Evolutionary conservation across 345 rosid species (phyloP).

Genomic region (Eucalyptus erythrocorys): DNA sequence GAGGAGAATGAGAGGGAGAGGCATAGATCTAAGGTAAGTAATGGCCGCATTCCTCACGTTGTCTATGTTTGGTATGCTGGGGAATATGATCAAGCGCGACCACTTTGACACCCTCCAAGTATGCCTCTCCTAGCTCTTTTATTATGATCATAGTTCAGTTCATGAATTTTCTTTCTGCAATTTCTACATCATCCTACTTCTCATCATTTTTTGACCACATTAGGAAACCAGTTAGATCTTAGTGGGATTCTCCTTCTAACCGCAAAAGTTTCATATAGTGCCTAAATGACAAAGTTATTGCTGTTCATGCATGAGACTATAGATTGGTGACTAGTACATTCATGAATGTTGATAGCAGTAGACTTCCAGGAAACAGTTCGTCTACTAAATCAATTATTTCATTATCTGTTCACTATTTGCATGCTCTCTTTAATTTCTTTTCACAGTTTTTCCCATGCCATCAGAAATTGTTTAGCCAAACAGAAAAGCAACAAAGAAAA

Average conservation of each 20-base stretch:
- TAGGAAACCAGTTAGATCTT: background rate
- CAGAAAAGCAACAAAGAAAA: background rate
- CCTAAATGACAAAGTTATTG: background rate
- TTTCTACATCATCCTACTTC: background rate
- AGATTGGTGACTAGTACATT: background rate
- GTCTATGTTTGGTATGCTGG: slow-evolving; percentile 15
- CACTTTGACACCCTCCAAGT: slow-evolving; percentile 12
- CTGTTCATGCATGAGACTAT: background rate
- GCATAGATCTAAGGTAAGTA: background rate
- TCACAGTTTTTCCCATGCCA: background rate
- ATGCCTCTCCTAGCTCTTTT: background rate
- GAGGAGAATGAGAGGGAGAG: background rate
- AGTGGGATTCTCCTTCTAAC: background rate
- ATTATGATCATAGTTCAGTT: background rate
- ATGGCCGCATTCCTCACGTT: background rate
- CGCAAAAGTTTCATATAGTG: background rate
- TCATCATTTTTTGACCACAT: background rate
- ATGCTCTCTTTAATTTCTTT: background rate
- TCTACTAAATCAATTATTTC: background rate
- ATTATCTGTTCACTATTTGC: background rate
- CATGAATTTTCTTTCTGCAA: background rate
- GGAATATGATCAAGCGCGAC: slow-evolving; percentile 23
- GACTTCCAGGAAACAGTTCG: background rate
- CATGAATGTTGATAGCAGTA: background rate
- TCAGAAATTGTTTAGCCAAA: background rate